Percentiles rank a stretch among this genome's conserved stretches.
These are phyloP conservation scores for Backusella westeae DNA, from an alignment of 192 early-diverging fungal genomes.

Conservation along the genomic window DNA sequence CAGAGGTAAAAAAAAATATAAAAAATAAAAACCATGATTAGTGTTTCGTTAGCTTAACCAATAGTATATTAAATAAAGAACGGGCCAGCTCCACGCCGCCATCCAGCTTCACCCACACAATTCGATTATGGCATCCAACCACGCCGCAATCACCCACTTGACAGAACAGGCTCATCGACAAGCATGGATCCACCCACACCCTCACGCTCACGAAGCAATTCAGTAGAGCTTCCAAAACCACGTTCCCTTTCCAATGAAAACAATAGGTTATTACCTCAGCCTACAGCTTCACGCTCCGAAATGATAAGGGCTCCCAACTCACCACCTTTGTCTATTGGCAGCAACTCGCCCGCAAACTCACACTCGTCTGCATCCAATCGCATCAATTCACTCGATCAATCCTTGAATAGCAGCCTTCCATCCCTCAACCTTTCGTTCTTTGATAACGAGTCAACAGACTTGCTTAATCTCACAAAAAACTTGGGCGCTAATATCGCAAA, in stretches of 20 bases:
- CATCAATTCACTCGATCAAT: conserved; percentile 1
- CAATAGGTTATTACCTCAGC: neutral
- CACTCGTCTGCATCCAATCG: neutral
- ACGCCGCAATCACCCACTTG: conserved; percentile 7
- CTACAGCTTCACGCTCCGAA: neutral
- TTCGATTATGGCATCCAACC: neutral
- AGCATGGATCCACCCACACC: neutral
- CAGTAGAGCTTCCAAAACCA: neutral
- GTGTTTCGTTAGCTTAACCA: neutral
- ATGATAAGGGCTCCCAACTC: neutral
- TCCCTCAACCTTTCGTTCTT: conserved; percentile 35
- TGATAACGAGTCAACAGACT: conserved; percentile 36
- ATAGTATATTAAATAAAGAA: conserved; percentile 1
- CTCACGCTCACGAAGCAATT: conserved; percentile 17
- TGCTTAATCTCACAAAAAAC: conserved; percentile 32
- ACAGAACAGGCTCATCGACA: neutral
- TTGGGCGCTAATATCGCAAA: conserved; percentile 26
- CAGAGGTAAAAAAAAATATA: neutral
- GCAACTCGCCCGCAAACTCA: neutral
- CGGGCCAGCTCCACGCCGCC: neutral
- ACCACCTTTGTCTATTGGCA: neutral
- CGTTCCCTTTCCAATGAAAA: neutral
- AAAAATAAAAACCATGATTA: neutral
- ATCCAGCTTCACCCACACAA: neutral
- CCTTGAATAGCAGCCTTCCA: conserved; percentile 9